A percentile compares a stretch with the other conserved stretches of the same genome.
phyloP scores from a whole-genome alignment of 75 land plant species.

The Adiantum capillusveneris region DNA sequence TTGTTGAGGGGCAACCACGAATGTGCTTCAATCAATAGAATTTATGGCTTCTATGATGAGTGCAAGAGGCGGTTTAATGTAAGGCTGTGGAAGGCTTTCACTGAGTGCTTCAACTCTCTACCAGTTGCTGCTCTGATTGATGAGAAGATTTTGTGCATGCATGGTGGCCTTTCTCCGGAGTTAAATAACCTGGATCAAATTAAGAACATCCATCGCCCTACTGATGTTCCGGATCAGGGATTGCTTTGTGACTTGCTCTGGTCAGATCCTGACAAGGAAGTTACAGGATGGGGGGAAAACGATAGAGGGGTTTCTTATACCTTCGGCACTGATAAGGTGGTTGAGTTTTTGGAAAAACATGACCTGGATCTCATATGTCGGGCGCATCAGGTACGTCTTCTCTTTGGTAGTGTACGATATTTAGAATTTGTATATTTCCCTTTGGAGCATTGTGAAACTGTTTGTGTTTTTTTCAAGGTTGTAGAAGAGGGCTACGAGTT shows the following conservation, averaged over 20 bases:
- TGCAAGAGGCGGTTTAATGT: slow-evolving; percentile 59
- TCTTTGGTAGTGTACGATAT: no score
- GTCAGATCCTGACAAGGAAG: slow-evolving; percentile 55
- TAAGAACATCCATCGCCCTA: slow-evolving; percentile 39
- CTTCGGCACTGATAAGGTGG: slow-evolving; percentile 47
- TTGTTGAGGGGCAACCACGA: slow-evolving; percentile 58
- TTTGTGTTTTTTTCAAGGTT: slow-evolving; percentile 39
- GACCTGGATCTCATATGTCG: slow-evolving; percentile 53
- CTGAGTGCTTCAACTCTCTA: slow-evolving; percentile 57
- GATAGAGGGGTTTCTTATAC: slow-evolving; percentile 55
- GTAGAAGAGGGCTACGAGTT: slow-evolving; percentile 65
- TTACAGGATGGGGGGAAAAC: slow-evolving; percentile 52
- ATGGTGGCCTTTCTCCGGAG: slow-evolving; percentile 64
- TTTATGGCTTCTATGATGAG: slow-evolving; percentile 63
- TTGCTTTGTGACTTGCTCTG: slow-evolving; percentile 54
- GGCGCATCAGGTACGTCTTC: slow-evolving; percentile 55
- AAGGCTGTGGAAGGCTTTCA: slow-evolving; percentile 50
- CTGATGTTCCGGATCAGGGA: slow-evolving; percentile 56
- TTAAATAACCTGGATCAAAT: slow-evolving; percentile 43
- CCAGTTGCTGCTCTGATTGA: slow-evolving; percentile 56
- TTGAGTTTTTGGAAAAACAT: slow-evolving; percentile 49
- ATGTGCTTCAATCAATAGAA: slow-evolving; percentile 57
- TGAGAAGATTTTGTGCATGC: slow-evolving; percentile 60
- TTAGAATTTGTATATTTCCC: no score
- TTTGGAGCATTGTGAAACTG: no score